Base-by-base conservation (phyloP, 768 basidiomycete genomes). In the Naganishia randhawae region DNA sequence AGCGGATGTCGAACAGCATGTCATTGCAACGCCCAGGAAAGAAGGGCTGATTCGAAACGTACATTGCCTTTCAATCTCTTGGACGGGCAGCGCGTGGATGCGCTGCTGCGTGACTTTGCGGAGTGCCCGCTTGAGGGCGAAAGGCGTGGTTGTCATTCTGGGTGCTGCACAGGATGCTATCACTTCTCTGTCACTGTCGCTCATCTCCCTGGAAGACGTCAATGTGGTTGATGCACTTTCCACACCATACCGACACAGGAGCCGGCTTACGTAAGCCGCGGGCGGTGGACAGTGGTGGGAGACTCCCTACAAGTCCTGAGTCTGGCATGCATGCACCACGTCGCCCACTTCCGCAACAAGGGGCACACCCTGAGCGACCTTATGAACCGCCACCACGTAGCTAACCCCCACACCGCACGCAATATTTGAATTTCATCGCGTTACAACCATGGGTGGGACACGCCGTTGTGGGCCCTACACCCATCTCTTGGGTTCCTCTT, bases 21-120 rank as follows among this genome's bases (percentile, higher is more conserved):
- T n/a, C n/a, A n/a, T n/a, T n/a, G n/a, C n/a, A n/a, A n/a, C n/a
- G n/a, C n/a, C n/a, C n/a, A n/a, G n/a, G n/a, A n/a, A n/a, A n/a
- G n/a, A n/a, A n/a, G n/a, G n/a, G n/a, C n/a, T n/a, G n/a, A n/a
- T n/a, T n/a, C n/a, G n/a, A n/a, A n/a, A n/a, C 53, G 17, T 33
- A 67, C 66, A 67, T 35, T 67, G 53, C 32, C 54, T 35, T 25
- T 55, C 22, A n/a, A 67, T 48, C 13, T 67, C 48, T 19, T 53
- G 29, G 11, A 31, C 39, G 31, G 53, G 53, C 7, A 67, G 66
- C 6, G 5, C 27, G 9, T 50, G 31, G 53, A 67, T 39, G 8
- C 53, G 53, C 19, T 42, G 53, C n/a, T 41, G 39, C 11, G 54
- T 67, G 19, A 33, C 42, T 33, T 67, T 67, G 1, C 66, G 66